Percentiles rank a stretch among this genome's conserved stretches.
phyloP scores from a whole-genome alignment of 495 filamentous ascomycete genomes.

The Tuber aestivum region DNA sequence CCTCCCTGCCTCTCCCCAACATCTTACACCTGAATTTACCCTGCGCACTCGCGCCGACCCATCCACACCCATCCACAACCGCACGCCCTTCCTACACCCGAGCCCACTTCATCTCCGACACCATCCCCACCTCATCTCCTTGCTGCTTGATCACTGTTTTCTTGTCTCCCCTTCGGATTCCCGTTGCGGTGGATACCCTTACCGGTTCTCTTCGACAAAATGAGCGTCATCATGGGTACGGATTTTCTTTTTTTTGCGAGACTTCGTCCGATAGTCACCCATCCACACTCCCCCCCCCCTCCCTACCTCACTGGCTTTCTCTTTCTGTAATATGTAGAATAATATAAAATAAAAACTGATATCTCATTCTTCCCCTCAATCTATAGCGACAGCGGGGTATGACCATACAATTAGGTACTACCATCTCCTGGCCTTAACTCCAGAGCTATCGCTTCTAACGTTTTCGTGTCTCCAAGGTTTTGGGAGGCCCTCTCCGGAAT shows the following conservation, averaged over 20 bases:
- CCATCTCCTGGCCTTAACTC: constrained; percentile 9
- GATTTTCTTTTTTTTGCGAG: constrained; percentile 1
- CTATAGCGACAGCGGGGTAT: constrained; percentile 68
- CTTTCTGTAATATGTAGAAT: constrained; percentile 8
- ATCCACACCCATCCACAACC: not conserved
- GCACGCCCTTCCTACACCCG: not conserved
- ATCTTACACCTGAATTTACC: too few species aligned
- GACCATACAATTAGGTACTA: constrained; percentile 95
- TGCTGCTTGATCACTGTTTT: not conserved
- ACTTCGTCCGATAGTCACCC: not conserved
- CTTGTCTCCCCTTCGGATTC: constrained; percentile 6
- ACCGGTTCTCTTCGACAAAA: constrained; percentile 12
- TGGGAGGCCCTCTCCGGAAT: constrained; percentile 98
- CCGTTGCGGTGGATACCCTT: constrained; percentile 9
- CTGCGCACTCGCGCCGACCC: constrained; percentile 4
- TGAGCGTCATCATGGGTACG: constrained; percentile 42
- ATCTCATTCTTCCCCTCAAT: constrained; percentile 11
- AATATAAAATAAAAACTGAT: constrained; percentile 21
- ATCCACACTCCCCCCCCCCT: not conserved
- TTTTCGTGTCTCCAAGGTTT: constrained; percentile 55
- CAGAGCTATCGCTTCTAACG: constrained; percentile 14
- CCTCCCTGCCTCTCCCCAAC: not conserved
- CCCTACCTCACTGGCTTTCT: not conserved
- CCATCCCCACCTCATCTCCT: constrained; percentile 18
- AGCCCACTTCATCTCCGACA: constrained; percentile 5